These are phyloP conservation scores for Daedalea quercina DNA, from an alignment of 768 basidiomycete species.

Conservation along the genomic window DNA sequence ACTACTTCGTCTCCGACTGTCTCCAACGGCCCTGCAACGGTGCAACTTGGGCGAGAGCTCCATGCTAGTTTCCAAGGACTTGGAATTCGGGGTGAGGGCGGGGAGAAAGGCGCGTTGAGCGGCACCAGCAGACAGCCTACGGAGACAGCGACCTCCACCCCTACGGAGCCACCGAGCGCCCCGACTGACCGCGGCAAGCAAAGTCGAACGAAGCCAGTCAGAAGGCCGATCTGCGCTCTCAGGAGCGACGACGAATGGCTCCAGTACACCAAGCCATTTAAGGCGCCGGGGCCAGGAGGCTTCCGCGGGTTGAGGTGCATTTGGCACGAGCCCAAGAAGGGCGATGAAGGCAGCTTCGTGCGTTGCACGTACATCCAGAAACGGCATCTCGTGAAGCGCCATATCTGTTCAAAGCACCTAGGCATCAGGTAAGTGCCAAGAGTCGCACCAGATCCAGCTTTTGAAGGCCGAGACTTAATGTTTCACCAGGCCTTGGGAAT, in stretches of 20 bases:
- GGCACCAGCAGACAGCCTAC: too few relatives aligned
- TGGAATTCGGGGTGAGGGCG: conserved; percentile 5
- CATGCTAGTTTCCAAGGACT: neutral
- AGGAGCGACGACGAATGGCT: neutral
- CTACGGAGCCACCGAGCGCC: too few relatives aligned
- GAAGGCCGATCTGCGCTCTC: neutral
- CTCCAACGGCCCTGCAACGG: too few relatives aligned
- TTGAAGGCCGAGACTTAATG: neutral
- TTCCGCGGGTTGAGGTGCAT: neutral
- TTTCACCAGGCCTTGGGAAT: conserved; percentile 39
- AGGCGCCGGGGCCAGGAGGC: neutral
- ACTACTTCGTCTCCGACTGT: neutral
- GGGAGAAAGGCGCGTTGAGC: too few relatives aligned
- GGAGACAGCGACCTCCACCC: too few relatives aligned
- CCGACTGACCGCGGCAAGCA: too few relatives aligned
- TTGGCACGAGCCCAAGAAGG: neutral
- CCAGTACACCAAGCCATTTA: neutral
- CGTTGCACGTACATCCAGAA: conserved; percentile 40
- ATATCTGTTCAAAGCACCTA: conserved; percentile 58
- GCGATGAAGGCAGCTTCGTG: neutral
- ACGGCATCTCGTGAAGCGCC: conserved; percentile 64
- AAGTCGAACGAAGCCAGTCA: neutral
- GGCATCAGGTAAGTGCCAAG: conserved; percentile 43
- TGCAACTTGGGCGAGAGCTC: neutral
- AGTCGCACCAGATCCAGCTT: conserved; percentile 8